Conservation (phyloP, 2,329 filamentous ascomycete species). For the Ascochyta clinopodiicola region DNA sequence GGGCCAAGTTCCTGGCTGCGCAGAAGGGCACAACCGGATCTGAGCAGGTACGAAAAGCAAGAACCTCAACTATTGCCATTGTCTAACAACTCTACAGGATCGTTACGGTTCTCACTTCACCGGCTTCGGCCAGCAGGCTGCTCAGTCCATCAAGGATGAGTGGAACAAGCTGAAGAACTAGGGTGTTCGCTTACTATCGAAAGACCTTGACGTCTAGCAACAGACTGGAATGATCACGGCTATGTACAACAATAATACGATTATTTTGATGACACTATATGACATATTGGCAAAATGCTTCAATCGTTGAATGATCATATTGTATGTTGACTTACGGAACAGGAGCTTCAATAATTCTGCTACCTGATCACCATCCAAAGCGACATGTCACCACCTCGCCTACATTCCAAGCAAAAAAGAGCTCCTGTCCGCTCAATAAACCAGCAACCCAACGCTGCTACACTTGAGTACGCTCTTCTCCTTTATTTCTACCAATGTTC, state of each 20-base stretch:
- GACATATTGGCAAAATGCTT: too few relatives aligned
- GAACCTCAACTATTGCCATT: background rate
- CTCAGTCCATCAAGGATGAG: conserved; percentile 36
- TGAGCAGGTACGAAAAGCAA: conserved; percentile 39
- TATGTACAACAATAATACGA: conserved; percentile 14
- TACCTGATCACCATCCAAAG: too few relatives aligned
- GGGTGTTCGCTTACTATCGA: background rate
- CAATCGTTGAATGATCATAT: too few relatives aligned
- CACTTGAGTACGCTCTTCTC: too few relatives aligned
- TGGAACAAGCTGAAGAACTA: conserved; percentile 33
- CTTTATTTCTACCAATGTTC: too few relatives aligned
- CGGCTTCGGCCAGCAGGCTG: conserved; percentile 30
- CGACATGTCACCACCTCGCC: too few relatives aligned
- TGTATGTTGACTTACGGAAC: too few relatives aligned
- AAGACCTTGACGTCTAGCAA: background rate
- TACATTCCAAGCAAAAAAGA: too few relatives aligned
- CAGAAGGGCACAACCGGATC: conserved; percentile 38
- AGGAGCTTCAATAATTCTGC: too few relatives aligned
- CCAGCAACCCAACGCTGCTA: too few relatives aligned
- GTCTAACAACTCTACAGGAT: conserved; percentile 26
- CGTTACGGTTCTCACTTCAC: conserved; percentile 39
- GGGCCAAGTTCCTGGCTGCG: conserved; percentile 37
- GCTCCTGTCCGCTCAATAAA: too few relatives aligned
- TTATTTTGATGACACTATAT: background rate
- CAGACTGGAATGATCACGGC: background rate